Percentiles rank a stretch among this genome's conserved stretches.
These are phyloP conservation scores for Solanum bulbocastanum DNA, from an alignment of 257 asterid genomes.

Conservation along the genomic window DNA sequence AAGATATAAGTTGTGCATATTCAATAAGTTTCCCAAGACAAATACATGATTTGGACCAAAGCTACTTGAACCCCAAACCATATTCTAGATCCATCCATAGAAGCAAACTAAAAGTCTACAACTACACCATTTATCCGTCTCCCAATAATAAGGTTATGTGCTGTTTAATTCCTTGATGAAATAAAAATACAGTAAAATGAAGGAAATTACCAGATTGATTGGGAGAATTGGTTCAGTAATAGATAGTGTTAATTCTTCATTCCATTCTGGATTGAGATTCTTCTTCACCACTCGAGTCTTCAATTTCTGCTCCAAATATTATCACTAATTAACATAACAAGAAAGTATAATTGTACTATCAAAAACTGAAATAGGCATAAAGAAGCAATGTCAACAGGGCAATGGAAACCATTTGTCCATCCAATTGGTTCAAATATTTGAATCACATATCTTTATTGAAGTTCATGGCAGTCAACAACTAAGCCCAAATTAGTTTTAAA, in stretches of 20 bases:
- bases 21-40: neutral
- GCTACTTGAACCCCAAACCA: neutral
- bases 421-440: neutral
- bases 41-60: neutral
- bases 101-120: neutral
- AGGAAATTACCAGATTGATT: slow-evolving; percentile 40
- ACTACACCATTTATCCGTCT: neutral
- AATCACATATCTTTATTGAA: neutral
- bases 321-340: neutral
- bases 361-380: neutral
- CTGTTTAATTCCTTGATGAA: neutral
- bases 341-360: neutral
- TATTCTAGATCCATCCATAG: neutral
- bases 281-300: slow-evolving; percentile 67
- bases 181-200: neutral
- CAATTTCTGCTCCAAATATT: slow-evolving; percentile 35
- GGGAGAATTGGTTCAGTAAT: slow-evolving; percentile 45
- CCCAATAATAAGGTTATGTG: neutral
- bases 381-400: neutral
- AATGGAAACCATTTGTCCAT: neutral
- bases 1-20: neutral
- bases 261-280: slow-evolving; percentile 71
- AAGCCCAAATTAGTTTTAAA: neutral
- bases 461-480: neutral
- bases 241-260: slow-evolving; percentile 59